phyloP scores from a whole-genome alignment of 2,329 filamentous ascomycete species.

The Aspergillus proliferans region DNA sequence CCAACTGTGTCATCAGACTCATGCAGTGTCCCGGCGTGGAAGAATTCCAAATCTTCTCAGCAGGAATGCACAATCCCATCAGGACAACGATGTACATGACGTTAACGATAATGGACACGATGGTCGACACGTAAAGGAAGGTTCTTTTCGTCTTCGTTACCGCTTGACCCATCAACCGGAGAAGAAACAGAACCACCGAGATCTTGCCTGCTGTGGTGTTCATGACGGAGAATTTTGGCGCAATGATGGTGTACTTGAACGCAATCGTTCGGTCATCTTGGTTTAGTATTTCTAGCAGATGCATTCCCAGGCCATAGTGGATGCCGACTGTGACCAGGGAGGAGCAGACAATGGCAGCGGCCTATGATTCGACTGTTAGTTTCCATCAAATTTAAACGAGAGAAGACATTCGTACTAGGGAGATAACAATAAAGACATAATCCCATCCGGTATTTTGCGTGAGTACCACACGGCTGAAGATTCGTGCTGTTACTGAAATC shows the following conservation, averaged over 20 bases:
- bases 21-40: not conserved
- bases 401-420: not conserved
- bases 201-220: not conserved
- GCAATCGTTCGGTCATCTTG: not conserved
- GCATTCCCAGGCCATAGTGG: not conserved
- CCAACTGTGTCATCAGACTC: not conserved
- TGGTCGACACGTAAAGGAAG: not conserved
- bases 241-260: not conserved
- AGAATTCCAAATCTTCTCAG: not conserved
- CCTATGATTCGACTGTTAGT: not conserved
- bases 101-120: not conserved
- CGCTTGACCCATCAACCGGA: not conserved
- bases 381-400: no score
- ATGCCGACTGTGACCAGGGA: not conserved
- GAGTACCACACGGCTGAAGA: constrained; percentile 3
- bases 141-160: not conserved
- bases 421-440: constrained; percentile 6
- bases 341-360: not conserved
- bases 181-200: not conserved
- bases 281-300: not conserved
- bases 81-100: not conserved
- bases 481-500: constrained; percentile 1
- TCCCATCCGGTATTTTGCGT: constrained; percentile 7
- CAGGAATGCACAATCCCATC: not conserved
- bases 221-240: not conserved